Percentiles rank a stretch among this genome's conserved stretches.
Evolutionary conservation across 371 early-diverging fungal species (phyloP).

Genomic region (Cokeromyces recurvatus): DNA sequence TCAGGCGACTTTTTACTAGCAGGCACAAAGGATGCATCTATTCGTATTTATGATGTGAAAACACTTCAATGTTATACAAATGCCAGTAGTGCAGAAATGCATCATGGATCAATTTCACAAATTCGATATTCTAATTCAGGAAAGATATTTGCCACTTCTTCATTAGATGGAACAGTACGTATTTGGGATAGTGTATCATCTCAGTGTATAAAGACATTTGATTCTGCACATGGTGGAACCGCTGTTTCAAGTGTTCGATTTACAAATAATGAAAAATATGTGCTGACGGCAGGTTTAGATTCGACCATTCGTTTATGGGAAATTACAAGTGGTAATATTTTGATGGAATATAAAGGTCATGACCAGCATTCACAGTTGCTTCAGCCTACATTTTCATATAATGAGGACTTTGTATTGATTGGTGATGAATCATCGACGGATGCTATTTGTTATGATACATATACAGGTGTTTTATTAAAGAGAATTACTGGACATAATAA

Average conservation of each 20-base stretch:
- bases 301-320: conserved; percentile 82
- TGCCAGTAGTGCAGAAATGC: conserved; percentile 45
- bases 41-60: conserved; percentile 84
- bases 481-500: conserved; percentile 46
- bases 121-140: conserved; percentile 76
- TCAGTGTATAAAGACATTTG: conserved; percentile 63
- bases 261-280: conserved; percentile 70
- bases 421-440: conserved; percentile 67
- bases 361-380: conserved; percentile 40
- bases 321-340: conserved; percentile 61
- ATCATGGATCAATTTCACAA: conserved; percentile 66
- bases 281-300: conserved; percentile 79
- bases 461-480: conserved; percentile 50
- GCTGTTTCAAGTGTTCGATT: conserved; percentile 70
- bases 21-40: conserved; percentile 68
- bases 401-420: conserved; percentile 76
- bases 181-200: conserved; percentile 84
- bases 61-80: conserved; percentile 74
- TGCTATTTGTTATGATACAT: conserved; percentile 64
- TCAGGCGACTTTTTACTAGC: conserved; percentile 77
- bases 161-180: conserved; percentile 83
- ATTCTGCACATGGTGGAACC: conserved; percentile 72
- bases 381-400: conserved; percentile 63
- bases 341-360: conserved; percentile 68
- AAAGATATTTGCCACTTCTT: conserved; percentile 66